phyloP scores from a whole-genome alignment of 148 eudicot genomes.

The Rhododendron griersonianum region DNA sequence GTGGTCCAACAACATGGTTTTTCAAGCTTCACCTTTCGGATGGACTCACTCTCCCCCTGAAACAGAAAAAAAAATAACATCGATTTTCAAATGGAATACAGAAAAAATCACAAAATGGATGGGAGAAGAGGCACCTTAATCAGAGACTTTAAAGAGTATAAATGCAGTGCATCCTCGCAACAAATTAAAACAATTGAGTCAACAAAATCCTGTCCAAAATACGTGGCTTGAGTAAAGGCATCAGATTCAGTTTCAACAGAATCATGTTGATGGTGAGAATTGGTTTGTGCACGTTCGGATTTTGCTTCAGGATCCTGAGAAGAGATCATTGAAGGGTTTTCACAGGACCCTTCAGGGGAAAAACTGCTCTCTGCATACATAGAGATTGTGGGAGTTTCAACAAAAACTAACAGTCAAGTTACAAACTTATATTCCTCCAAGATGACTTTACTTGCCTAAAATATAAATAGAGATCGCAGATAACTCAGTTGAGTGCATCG shows the following conservation, averaged over 20 bases:
- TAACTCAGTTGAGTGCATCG: constrained; percentile 34
- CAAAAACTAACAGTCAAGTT: background rate
- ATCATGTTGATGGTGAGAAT: constrained; percentile 23
- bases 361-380: constrained; percentile 47
- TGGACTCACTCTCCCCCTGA: constrained; percentile 52
- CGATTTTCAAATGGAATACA: constrained; percentile 1
- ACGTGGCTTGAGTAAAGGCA: constrained; percentile 20
- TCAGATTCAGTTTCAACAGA: constrained; percentile 21
- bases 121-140: constrained; percentile 52
- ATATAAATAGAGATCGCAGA: constrained; percentile 64
- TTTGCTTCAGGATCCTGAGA: constrained; percentile 38
- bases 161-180: constrained; percentile 44
- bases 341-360: constrained; percentile 41
- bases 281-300: constrained; percentile 26
- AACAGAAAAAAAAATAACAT: background rate
- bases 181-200: constrained; percentile 67
- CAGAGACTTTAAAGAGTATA: constrained; percentile 58
- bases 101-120: background rate
- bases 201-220: constrained; percentile 26
- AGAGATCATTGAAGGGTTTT: constrained; percentile 18
- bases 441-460: constrained; percentile 56
- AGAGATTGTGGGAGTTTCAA: constrained; percentile 12
- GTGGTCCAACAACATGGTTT: constrained; percentile 64
- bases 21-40: constrained; percentile 50
- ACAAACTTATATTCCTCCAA: constrained; percentile 4